Conservation (phyloP, 768 basidiomycete species). For the Hygrophorus russula region DNA sequence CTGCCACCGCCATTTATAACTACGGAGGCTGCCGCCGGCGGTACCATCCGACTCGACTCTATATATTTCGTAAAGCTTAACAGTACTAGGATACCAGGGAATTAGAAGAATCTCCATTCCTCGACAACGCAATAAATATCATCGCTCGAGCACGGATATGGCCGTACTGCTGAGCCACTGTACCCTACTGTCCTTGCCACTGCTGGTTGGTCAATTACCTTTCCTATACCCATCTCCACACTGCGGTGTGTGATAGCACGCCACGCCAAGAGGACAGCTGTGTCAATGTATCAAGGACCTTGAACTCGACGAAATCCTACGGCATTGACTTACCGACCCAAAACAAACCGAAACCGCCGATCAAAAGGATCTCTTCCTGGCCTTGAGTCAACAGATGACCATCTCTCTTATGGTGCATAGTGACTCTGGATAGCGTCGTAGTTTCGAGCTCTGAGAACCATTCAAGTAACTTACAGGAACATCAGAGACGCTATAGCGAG, state of each 20-base stretch:
- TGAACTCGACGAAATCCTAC: background rate
- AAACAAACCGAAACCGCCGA: conserved; percentile 60
- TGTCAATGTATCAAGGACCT: background rate
- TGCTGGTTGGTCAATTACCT: conserved; percentile 2
- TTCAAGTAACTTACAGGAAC: conserved; percentile 39
- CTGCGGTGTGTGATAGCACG: conserved; percentile 23
- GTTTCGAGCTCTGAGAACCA: background rate
- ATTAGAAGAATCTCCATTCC: conserved; percentile 45
- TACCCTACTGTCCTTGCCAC: conserved; percentile 11
- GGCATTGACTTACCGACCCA: conserved; percentile 55
- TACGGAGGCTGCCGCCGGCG: conserved; percentile 16
- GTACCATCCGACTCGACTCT: conserved; percentile 9
- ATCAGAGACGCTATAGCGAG: conserved; percentile 56
- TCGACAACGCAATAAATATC: conserved; percentile 63
- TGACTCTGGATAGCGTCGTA: conserved; percentile 30
- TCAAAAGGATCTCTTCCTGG: conserved; percentile 67
- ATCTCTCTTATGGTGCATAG: conserved; percentile 53
- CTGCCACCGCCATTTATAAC: conserved; percentile 9
- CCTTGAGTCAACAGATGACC: conserved; percentile 53
- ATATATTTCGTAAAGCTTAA: background rate
- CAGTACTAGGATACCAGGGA: background rate
- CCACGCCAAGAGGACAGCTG: conserved; percentile 34
- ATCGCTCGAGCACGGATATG: conserved; percentile 46
- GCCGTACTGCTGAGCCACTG: conserved; percentile 16
- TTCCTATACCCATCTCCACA: conserved; percentile 14